A percentile compares a stretch with the other conserved stretches of the same genome.
phyloP scores from a whole-genome alignment of 441 rosid genomes.

The Eutrema salsugineum region DNA sequence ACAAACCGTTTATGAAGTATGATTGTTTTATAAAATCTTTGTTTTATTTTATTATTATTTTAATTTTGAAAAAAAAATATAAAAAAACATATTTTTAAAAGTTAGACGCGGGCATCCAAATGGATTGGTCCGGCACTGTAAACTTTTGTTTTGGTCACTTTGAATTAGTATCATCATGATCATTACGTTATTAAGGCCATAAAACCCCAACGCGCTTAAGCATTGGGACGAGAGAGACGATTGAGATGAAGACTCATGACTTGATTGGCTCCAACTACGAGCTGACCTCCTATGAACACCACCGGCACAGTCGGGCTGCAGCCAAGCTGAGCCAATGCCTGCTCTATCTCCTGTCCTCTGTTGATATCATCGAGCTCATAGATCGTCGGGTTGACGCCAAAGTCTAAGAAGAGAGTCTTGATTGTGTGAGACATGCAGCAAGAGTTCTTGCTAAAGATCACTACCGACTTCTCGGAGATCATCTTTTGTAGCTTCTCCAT shows the following conservation, averaged over 20 bases:
- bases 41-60: too few species aligned
- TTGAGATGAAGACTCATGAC: conserved; percentile 71
- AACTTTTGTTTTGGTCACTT: background rate
- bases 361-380: conserved; percentile 58
- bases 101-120: too few species aligned
- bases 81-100: too few species aligned
- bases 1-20: too few species aligned
- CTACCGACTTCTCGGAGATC: conserved; percentile 63
- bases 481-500: conserved; percentile 53
- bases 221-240: conserved; percentile 52
- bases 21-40: too few species aligned
- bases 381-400: conserved; percentile 68
- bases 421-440: conserved; percentile 70
- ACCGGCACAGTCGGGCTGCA: conserved; percentile 49
- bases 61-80: too few species aligned
- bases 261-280: conserved; percentile 68
- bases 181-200: conserved; percentile 32
- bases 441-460: conserved; percentile 65
- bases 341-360: conserved; percentile 56
- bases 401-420: conserved; percentile 49
- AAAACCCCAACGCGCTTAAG: conserved; percentile 60
- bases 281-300: conserved; percentile 69
- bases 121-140: too few species aligned
- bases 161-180: background rate
- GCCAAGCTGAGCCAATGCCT: conserved; percentile 52